Conservation (phyloP, 768 basidiomycete genomes). For the Daedaleopsis nitida region DNA sequence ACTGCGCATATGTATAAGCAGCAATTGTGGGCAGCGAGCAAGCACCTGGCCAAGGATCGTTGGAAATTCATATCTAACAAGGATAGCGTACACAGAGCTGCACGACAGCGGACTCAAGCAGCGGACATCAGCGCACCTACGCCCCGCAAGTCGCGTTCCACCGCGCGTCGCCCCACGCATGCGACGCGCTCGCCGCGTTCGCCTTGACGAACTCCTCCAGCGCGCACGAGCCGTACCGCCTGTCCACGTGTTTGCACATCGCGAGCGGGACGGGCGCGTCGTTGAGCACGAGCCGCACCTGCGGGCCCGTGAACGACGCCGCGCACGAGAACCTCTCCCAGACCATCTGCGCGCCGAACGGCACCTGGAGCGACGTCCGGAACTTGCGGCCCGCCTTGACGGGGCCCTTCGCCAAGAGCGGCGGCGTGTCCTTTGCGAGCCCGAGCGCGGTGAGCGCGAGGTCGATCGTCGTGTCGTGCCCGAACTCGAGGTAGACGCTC, state of each 20-base stretch:
- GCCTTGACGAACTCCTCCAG: conserved; percentile 36
- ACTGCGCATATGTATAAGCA: not conserved
- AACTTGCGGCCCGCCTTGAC: conserved; percentile 34
- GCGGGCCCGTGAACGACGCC: conserved; percentile 35
- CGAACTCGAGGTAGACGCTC: conserved; percentile 43
- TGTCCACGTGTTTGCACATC: conserved; percentile 36
- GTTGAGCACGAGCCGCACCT: conserved; percentile 45
- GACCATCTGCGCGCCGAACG: conserved; percentile 46
- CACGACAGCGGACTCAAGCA: too few species aligned
- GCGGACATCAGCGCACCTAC: not conserved
- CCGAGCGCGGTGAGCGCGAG: conserved; percentile 40
- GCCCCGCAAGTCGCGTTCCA: conserved; percentile 42
- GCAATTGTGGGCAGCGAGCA: too few species aligned
- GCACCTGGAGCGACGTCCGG: conserved; percentile 42
- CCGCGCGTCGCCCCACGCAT: conserved; percentile 33
- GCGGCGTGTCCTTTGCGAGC: conserved; percentile 36
- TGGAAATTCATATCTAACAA: too few species aligned
- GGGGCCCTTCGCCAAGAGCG: conserved; percentile 33
- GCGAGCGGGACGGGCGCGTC: conserved; percentile 41
- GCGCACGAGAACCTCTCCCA: conserved; percentile 45
- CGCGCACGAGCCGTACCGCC: conserved; percentile 39
- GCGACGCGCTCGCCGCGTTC: conserved; percentile 29
- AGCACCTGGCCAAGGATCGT: too few species aligned
- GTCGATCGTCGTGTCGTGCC: conserved; percentile 44
- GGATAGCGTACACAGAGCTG: not conserved